phyloP scores from a whole-genome alignment of 306 rosid genomes.

The Rosa lucieae region DNA sequence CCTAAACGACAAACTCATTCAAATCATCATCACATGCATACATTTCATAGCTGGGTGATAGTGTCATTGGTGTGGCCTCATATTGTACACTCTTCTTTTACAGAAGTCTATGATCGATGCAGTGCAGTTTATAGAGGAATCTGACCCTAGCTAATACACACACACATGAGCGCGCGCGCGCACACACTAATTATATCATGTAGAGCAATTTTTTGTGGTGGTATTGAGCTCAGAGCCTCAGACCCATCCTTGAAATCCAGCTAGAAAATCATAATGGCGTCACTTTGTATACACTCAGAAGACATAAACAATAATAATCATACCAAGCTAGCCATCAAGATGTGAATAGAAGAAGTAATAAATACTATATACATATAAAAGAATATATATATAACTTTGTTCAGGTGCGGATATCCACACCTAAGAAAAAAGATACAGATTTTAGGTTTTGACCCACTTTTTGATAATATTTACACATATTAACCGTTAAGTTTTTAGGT shows the following conservation, averaged over 20 bases:
- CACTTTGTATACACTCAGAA: background rate
- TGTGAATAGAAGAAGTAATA: background rate
- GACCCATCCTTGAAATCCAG: background rate
- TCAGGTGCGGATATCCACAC: too few species aligned
- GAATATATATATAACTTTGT: too few species aligned
- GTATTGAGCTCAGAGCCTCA: background rate
- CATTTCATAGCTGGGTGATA: background rate
- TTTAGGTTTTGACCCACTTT: too few species aligned
- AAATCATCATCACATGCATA: background rate
- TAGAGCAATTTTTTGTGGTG: background rate
- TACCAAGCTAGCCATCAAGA: background rate
- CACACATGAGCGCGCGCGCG: too few species aligned
- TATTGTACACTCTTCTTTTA: background rate
- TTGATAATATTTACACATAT: too few species aligned
- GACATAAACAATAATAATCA: background rate
- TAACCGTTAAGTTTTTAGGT: too few species aligned
- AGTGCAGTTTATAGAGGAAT: background rate
- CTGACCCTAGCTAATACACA: background rate
- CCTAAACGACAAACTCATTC: background rate
- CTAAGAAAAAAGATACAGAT: too few species aligned
- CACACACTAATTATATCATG: background rate
- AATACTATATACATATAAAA: background rate
- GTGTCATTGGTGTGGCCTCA: background rate
- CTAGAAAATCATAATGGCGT: background rate
- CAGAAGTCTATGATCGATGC: background rate